Evolutionary conservation across 345 rosid genomes (phyloP), one percentile per base, ranked within the genome.

Genomic region (Salix brachista): DNA sequence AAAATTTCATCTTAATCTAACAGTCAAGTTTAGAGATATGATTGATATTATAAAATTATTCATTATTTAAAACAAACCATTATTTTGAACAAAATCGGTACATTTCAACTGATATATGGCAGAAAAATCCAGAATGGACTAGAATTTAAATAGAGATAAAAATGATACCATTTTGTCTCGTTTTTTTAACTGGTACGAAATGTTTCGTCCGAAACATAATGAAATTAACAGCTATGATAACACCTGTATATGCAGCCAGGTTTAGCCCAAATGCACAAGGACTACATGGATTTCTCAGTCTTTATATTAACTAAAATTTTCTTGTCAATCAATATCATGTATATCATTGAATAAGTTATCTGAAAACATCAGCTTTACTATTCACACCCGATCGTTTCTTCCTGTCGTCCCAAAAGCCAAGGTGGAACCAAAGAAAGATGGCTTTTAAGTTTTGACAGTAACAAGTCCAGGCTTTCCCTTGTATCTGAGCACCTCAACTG

Each of bases 401-500:
- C 30, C 18, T 26, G 58, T 8, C 25, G 21, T 19, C 61, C 61
- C 61, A 7, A 7, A 21, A 21, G n/a, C 12, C 25, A 9, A 54
- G 61, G 44, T 10, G 3, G 44, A 41, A 41, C 44, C 44, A 41
- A 9, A 41, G 8, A 19, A 2, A 17, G n/a, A 52, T 2, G 4
- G 58, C 9, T 6, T n/a, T 54, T 8, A 21, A 62, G 5, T 62
- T 62, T 11, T 3, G 62, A 10, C 61, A 8, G 25, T 54, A 54
- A 8, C 61, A 21, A 8, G 25, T 8, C 25, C 61, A 54, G n/a
- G 61, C 25, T 54, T 52, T 54, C 36, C 25, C 30, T 75, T 61
- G 34, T 65, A 75, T 64, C 86, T 83, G 0, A 80, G 74, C 56
- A 74, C 80, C 71, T 83, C 85, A 0, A 90, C 94, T 60, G 90